Evolutionary conservation across 495 filamentous ascomycete species (phyloP).

Genomic region (Penicillium macrosclerotiorum): DNA sequence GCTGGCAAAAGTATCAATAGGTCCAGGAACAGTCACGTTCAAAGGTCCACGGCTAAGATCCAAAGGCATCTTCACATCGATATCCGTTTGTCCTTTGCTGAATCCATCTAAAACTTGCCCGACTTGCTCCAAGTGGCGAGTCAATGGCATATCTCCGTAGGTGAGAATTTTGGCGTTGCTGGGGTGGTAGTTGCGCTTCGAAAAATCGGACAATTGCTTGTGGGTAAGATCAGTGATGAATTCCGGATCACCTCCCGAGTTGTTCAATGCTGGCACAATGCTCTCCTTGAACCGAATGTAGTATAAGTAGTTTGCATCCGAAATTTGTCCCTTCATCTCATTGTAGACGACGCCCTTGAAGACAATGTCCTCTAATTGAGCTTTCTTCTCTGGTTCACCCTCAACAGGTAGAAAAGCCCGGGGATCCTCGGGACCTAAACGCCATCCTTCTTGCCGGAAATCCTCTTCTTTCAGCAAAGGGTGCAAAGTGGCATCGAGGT

Average conservation of each 20-base stretch:
- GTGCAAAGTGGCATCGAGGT: constrained; percentile 89
- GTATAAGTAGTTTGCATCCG: constrained; percentile 92
- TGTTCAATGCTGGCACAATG: constrained; percentile 88
- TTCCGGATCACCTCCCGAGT: constrained; percentile 92
- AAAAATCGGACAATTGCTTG: constrained; percentile 79
- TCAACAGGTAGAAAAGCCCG: constrained; percentile 47
- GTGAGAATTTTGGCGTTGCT: constrained; percentile 95
- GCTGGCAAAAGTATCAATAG: constrained; percentile 83
- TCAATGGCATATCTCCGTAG: constrained; percentile 88
- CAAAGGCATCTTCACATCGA: constrained; percentile 72
- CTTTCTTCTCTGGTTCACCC: constrained; percentile 30
- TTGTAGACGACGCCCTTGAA: constrained; percentile 99
- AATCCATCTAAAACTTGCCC: constrained; percentile 70
- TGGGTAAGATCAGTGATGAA: constrained; percentile 95
- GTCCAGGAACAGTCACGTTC: constrained; percentile 70
- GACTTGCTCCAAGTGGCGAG: constrained; percentile 74
- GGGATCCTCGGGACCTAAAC: constrained; percentile 88
- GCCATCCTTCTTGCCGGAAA: constrained; percentile 95
- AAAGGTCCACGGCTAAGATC: constrained; percentile 64
- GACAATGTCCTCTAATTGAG: constrained; percentile 56
- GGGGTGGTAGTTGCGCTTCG: constrained; percentile 89
- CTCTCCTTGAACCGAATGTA: constrained; percentile 93
- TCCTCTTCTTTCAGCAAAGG: constrained; percentile 87
- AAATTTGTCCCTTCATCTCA: constrained; percentile 99
- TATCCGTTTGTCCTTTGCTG: constrained; percentile 63